Percentiles rank a stretch among this genome's conserved stretches.
Evolutionary conservation across 768 basidiomycete genomes (phyloP).

Genomic region (Auricularia heimuer): DNA sequence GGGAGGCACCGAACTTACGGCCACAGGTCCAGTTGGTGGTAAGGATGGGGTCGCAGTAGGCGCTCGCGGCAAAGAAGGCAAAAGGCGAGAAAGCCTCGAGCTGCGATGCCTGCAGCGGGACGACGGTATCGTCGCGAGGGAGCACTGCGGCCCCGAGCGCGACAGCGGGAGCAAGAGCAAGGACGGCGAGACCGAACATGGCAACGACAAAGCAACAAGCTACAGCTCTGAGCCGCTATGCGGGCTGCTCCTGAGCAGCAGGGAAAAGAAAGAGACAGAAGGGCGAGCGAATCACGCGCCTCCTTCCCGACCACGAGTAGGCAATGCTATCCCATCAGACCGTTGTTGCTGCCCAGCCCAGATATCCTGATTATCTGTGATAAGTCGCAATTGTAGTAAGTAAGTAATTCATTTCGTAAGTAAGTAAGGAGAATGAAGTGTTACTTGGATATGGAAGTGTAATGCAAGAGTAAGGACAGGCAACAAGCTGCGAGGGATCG

Average conservation of each 20-base stretch:
- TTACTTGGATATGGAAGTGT: no score
- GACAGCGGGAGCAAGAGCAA: not conserved
- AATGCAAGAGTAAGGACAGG: no score
- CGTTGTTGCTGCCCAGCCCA: no score
- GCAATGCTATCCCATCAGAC: no score
- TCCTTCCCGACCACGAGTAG: no score
- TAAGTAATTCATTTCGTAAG: no score
- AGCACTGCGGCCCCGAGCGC: not conserved
- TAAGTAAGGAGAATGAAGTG: no score
- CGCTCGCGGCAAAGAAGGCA: not conserved
- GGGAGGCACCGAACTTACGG: not conserved
- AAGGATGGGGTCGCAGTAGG: not conserved
- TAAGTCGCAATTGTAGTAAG: no score
- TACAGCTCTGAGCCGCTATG: not conserved
- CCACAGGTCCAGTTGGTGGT: not conserved
- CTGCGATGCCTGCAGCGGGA: not conserved
- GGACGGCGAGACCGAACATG: not conserved
- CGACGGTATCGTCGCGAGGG: not conserved
- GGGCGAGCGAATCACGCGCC: not conserved
- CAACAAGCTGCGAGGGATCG: no score
- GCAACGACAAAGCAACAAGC: not conserved
- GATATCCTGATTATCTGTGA: no score
- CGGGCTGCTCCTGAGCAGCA: not conserved
- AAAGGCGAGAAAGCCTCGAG: not conserved
- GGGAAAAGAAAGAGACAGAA: not conserved